Evolutionary conservation across 805 yeast genomes (phyloP), one percentile per base, ranked within the genome.

Genomic region (Pichia membranifaciens): DNA sequence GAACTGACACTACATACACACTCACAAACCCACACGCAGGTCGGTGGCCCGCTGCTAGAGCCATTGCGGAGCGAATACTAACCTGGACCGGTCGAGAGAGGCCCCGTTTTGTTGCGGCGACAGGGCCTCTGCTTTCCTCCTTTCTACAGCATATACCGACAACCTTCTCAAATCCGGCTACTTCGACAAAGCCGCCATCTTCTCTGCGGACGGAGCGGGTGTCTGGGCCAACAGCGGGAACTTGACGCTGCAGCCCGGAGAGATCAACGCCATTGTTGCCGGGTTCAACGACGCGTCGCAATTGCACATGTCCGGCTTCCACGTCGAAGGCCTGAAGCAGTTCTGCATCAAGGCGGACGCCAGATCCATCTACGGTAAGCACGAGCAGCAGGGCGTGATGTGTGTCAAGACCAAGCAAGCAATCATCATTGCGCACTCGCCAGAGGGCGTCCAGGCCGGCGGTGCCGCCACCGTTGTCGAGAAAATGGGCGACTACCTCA

Each of bases 401-500:
- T 84, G 87, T 55, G 97, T 91, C 41, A 86, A 96, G 75, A 89
- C 98, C 47, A 87, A 81, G 63, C 98, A 91, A 70, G 89, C 97
- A 28, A 81, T 93, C 48, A 70, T 93, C 62, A 71, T 93, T 58
- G 96, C 93, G n/a, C 98, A 93, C 68, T 93, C 93, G 65, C 93
- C 95, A 15, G 79, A 86, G 12, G 90, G 90, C 47, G 84, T 87
- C 41, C 91, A 83, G 66, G 87, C 98, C 29, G 96, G 96, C 58
- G 96, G 87, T 64, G 98, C 98, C 45, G 86, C 97, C 50, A 80
- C 84, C 60, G 86, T 90, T 54, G 96, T 91, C 48, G 99, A 93
- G 68, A 91, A 88, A 62, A 76, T 93, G 72, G 98, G 96, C 41
- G 98, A 93, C 66, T 90, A 93, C 64, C 77, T 93, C 70, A 88